These are phyloP conservation scores for Lactifluus subvellereus DNA, from an alignment of 768 basidiomycete genomes.

Conservation along the genomic window DNA sequence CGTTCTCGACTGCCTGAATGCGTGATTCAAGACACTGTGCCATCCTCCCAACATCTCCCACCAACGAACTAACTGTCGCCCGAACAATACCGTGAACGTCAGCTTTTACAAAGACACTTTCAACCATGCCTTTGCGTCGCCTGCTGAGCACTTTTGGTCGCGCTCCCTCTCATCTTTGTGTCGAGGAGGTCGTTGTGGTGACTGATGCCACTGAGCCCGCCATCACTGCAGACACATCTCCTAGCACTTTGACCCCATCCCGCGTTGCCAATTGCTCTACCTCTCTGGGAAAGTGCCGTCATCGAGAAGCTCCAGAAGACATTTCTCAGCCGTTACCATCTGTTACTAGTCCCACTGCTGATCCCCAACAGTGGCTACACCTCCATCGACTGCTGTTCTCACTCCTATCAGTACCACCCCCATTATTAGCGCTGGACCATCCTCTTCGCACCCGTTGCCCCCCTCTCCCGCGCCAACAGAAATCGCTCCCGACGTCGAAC, in stretches of 20 bases:
- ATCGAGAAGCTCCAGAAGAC: no score
- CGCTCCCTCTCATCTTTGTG: not conserved
- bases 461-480: slow-evolving; percentile 30
- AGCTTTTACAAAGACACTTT: no score
- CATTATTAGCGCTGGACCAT: not conserved
- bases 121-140: no score
- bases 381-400: no score
- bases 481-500: slow-evolving; percentile 5
- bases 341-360: no score
- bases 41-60: not conserved
- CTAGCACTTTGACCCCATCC: not conserved
- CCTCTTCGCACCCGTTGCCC: not conserved
- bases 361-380: no score
- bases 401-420: not conserved
- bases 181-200: slow-evolving; percentile 9
- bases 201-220: not conserved
- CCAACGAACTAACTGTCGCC: not conserved
- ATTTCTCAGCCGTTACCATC: no score
- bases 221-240: not conserved
- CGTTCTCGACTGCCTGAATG: not conserved
- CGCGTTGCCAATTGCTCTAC: no score
- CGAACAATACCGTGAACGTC: no score
- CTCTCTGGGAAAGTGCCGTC: no score
- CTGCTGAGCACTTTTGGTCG: no score
- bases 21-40: not conserved